Percentiles rank a stretch among this genome's conserved stretches.
Evolutionary conservation across 1,284 basidiomycete genomes (phyloP).

Genomic region (Bondarzewia mesenterica): DNA sequence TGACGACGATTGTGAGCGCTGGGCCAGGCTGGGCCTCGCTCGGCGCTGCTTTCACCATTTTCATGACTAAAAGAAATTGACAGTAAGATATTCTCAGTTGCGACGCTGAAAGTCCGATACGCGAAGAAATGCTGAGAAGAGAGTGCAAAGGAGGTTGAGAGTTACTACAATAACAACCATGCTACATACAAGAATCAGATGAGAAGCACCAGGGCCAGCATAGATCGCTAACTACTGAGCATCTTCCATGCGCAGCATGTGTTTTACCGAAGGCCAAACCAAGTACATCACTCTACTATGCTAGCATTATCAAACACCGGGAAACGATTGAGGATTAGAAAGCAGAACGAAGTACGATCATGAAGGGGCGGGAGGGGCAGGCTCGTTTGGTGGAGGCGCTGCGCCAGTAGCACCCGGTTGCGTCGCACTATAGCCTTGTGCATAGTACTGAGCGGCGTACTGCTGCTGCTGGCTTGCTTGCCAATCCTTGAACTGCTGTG

Average conservation of each 20-base stretch:
- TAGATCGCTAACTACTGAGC: neutral
- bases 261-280: neutral
- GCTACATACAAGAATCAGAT: neutral
- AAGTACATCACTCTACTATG: neutral
- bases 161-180: neutral
- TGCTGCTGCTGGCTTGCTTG: constrained; percentile 60
- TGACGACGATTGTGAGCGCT: no score
- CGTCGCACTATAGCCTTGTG: constrained; percentile 19
- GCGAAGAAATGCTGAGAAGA: neutral
- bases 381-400: constrained; percentile 30
- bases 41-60: no score
- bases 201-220: neutral
- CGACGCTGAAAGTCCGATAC: no score
- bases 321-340: no score
- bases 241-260: neutral
- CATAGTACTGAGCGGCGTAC: constrained; percentile 68
- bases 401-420: constrained; percentile 15
- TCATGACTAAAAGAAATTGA: no score
- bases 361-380: constrained; percentile 27
- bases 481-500: constrained; percentile 75
- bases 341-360: constrained; percentile 10
- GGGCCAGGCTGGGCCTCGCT: no score
- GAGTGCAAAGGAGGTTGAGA: neutral
- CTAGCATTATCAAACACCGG: neutral
- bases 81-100: no score